Conservation (phyloP, 805 yeast genomes). For the Ogataea allantospora region DNA sequence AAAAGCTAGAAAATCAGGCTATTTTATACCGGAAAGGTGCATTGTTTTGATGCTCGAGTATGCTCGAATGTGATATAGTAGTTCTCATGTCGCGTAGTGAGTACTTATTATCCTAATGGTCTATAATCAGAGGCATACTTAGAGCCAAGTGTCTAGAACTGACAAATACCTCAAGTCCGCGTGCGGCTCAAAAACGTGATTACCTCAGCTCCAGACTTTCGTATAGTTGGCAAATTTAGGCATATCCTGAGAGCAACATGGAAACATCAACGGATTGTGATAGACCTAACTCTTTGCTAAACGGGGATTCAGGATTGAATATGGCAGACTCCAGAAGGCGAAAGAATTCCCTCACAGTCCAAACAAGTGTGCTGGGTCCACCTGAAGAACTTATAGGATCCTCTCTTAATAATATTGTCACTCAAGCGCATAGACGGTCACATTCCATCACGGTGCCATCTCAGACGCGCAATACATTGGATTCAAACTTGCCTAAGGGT, state of each 20-base stretch:
- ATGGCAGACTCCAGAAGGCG: conserved; percentile 4
- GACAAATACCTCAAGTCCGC: neutral
- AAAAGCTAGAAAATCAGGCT: too few species aligned
- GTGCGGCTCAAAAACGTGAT: conserved; percentile 1
- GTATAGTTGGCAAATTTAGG: conserved; percentile 8
- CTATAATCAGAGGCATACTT: too few species aligned
- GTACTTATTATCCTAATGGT: too few species aligned
- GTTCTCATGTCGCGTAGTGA: too few species aligned
- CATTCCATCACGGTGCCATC: conserved; percentile 15
- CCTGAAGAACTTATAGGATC: conserved; percentile 10
- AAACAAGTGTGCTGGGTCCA: conserved; percentile 1
- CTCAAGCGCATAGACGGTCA: conserved; percentile 16
- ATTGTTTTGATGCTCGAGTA: too few species aligned
- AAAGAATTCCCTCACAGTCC: conserved; percentile 8
- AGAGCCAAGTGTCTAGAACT: neutral
- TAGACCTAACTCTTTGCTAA: conserved; percentile 1
- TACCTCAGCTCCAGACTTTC: conserved; percentile 6
- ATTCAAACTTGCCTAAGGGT: neutral
- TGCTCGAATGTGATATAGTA: too few species aligned
- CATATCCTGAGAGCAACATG: conserved; percentile 1
- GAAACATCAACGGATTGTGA: neutral
- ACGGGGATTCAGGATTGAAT: neutral
- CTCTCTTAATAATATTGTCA: conserved; percentile 6
- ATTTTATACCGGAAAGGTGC: too few species aligned
- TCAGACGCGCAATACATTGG: conserved; percentile 1